Evolutionary conservation across 2,329 filamentous ascomycete genomes (phyloP).

Genomic region (Ceratocystis alfenasii): DNA sequence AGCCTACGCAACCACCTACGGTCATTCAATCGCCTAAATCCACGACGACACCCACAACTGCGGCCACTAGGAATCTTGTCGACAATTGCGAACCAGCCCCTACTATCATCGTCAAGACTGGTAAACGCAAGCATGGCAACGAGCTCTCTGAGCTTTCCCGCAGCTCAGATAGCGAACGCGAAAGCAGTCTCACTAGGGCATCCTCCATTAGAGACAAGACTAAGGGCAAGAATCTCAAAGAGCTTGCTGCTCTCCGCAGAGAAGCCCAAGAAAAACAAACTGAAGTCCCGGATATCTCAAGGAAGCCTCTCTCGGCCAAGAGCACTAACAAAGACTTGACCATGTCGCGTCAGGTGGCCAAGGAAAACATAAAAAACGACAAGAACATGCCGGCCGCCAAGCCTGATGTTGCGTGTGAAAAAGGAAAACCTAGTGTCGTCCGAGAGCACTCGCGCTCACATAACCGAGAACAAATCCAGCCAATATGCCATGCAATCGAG

Average conservation of each 20-base stretch:
- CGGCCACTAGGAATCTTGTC: not conserved
- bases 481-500: constrained; percentile 11
- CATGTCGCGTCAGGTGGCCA: constrained; percentile 7
- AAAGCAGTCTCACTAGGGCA: constrained; percentile 13
- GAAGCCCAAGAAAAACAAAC: constrained; percentile 30
- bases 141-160: constrained; percentile 7
- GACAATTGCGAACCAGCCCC: not conserved
- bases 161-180: constrained; percentile 12
- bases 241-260: constrained; percentile 34
- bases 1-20: not conserved
- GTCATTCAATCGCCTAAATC: not conserved
- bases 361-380: constrained; percentile 12
- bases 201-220: constrained; percentile 27
- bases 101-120: constrained; percentile 4
- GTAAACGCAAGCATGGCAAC: constrained; percentile 19
- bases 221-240: constrained; percentile 36
- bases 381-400: constrained; percentile 1
- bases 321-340: constrained; percentile 48
- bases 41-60: not conserved
- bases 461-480: constrained; percentile 7
- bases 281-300: constrained; percentile 26
- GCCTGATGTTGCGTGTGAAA: not conserved
- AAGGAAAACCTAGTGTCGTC: not conserved
- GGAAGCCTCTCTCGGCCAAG: constrained; percentile 44
- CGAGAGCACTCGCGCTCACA: constrained; percentile 10